Conservation (phyloP, 1,284 basidiomycete genomes). For the Cutaneotrichosporon arboriforme region DNA sequence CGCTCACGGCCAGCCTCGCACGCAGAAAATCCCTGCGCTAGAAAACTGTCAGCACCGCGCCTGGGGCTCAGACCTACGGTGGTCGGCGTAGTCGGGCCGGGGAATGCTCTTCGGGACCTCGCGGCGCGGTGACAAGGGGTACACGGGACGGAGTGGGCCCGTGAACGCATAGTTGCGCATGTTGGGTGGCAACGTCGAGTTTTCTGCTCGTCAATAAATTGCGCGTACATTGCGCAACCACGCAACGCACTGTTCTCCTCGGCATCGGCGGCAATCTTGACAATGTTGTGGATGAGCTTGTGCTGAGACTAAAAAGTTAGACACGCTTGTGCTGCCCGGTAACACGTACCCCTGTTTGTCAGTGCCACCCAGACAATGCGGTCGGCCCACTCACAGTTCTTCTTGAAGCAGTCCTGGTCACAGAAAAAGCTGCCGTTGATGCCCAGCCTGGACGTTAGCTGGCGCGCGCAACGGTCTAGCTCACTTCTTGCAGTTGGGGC, state of each 20-base stretch:
- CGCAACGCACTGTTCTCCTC: constrained; percentile 33
- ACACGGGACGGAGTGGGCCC: constrained; percentile 45
- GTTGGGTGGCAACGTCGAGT: constrained; percentile 35
- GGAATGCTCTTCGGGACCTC: constrained; percentile 43
- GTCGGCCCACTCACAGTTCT: constrained; percentile 45
- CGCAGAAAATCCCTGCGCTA: constrained; percentile 39
- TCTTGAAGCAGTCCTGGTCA: constrained; percentile 50
- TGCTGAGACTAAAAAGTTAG: constrained; percentile 18
- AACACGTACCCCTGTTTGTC: constrained; percentile 23
- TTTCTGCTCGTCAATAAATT: constrained; percentile 28
- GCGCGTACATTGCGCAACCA: not conserved
- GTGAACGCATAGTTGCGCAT: constrained; percentile 47
- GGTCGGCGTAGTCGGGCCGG: constrained; percentile 48
- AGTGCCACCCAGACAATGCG: constrained; percentile 1
- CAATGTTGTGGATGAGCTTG: constrained; percentile 46
- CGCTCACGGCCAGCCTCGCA: constrained; percentile 38
- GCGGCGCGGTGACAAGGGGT: constrained; percentile 43
- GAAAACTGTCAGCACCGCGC: not conserved
- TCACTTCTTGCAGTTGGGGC: constrained; percentile 48
- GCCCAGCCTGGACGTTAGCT: constrained; percentile 36
- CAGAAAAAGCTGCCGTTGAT: constrained; percentile 49
- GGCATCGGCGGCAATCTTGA: constrained; percentile 37
- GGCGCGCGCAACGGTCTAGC: constrained; percentile 2
- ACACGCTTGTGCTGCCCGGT: too few relatives aligned
- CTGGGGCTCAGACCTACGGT: constrained; percentile 33